Conservation (phyloP, 2,329 filamentous ascomycete genomes). For the Rhinocladiella similis region DNA sequence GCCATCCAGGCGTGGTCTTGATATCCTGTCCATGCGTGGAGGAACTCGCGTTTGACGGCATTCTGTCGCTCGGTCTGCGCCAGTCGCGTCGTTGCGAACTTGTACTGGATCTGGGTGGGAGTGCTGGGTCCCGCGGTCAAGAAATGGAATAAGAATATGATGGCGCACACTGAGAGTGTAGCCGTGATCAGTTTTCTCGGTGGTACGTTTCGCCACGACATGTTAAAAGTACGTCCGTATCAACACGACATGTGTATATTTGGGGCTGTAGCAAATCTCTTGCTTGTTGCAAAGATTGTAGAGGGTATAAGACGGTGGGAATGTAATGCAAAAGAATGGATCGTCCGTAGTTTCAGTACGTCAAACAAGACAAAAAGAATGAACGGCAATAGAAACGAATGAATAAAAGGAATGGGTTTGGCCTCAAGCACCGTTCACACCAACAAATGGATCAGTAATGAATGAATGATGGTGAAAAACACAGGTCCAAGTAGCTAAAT, state of each 20-base stretch:
- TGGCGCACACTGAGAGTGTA: background rate
- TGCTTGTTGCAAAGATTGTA: too few relatives aligned
- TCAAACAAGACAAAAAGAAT: background rate
- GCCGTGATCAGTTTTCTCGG: background rate
- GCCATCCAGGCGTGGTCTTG: conserved; percentile 17
- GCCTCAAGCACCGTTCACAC: too few relatives aligned
- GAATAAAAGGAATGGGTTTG: too few relatives aligned
- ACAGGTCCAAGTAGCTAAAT: too few relatives aligned
- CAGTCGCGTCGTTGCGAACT: background rate
- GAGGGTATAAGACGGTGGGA: too few relatives aligned
- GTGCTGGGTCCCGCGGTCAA: background rate
- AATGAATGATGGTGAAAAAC: too few relatives aligned
- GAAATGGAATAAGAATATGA: background rate
- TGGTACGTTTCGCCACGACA: conserved; percentile 4
- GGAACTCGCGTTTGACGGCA: conserved; percentile 15
- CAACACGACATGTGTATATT: background rate
- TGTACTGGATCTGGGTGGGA: conserved; percentile 3
- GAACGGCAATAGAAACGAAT: background rate
- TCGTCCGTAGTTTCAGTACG: background rate
- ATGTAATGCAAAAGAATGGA: too few relatives aligned
- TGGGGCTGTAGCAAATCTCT: too few relatives aligned
- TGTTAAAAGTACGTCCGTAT: background rate
- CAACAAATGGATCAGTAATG: too few relatives aligned
- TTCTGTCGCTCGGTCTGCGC: conserved; percentile 6
- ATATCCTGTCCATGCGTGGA: conserved; percentile 15